A percentile compares a stretch with the other conserved stretches of the same genome.
Evolutionary conservation across 1,284 basidiomycete species (phyloP).

Genomic region (Volvariella volvacea): DNA sequence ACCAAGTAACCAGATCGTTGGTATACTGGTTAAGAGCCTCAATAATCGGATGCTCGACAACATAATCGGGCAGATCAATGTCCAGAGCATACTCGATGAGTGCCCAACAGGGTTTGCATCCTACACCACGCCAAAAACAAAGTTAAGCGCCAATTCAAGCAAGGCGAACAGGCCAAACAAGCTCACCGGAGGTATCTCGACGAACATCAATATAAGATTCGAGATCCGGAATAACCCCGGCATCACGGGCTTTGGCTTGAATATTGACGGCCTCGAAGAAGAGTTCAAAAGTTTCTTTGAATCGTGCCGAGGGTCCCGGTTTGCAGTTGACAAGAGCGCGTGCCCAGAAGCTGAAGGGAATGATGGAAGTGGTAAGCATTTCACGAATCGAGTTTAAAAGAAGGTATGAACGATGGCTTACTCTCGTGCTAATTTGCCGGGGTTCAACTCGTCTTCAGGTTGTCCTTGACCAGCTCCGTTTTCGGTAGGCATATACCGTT

Average conservation of each 20-base stretch:
- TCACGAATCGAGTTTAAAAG: slow-evolving; percentile 9
- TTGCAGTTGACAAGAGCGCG: slow-evolving; percentile 42
- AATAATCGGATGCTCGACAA: slow-evolving; percentile 46
- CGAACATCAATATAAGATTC: slow-evolving; percentile 54
- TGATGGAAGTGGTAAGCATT: slow-evolving; percentile 6
- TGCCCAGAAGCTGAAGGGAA: slow-evolving; percentile 39
- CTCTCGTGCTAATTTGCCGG: slow-evolving; percentile 49
- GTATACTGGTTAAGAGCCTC: slow-evolving; percentile 43
- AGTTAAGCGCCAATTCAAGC: too few species aligned
- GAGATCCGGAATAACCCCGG: slow-evolving; percentile 39
- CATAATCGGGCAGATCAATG: slow-evolving; percentile 50
- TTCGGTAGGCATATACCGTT: slow-evolving; percentile 34
- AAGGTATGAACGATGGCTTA: slow-evolving; percentile 22
- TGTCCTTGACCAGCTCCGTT: slow-evolving; percentile 23
- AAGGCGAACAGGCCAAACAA: slow-evolving; percentile 6
- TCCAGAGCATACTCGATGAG: slow-evolving; percentile 50
- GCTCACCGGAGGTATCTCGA: slow-evolving; percentile 44
- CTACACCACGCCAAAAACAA: slow-evolving; percentile 22
- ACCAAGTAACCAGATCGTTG: slow-evolving; percentile 56
- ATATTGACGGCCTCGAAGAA: slow-evolving; percentile 51
- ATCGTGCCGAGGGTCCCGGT: slow-evolving; percentile 44
- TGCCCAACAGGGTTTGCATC: slow-evolving; percentile 55
- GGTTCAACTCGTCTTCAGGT: slow-evolving; percentile 32
- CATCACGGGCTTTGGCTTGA: slow-evolving; percentile 46
- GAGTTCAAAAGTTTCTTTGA: slow-evolving; percentile 46